Percentiles rank a stretch among this genome's conserved stretches.
These are phyloP conservation scores for Dactylellina drechsleri DNA, from an alignment of 2,329 filamentous ascomycete species.

Conservation along the genomic window DNA sequence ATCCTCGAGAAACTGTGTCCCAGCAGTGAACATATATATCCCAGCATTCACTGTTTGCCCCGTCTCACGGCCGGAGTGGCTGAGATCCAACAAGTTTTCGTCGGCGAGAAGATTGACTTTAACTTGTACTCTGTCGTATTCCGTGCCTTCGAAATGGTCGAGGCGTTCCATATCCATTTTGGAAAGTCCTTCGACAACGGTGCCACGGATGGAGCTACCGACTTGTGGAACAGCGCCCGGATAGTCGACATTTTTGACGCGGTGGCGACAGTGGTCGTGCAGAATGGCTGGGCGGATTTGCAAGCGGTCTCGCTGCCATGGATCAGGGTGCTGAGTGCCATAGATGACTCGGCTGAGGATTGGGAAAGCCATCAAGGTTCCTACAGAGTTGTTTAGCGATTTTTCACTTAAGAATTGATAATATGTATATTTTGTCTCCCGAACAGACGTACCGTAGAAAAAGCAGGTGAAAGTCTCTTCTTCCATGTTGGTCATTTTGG, in stretches of 20 bases:
- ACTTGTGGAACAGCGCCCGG: slow-evolving; percentile 75
- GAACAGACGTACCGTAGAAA: slow-evolving; percentile 69
- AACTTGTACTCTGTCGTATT: slow-evolving; percentile 72
- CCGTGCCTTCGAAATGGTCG: slow-evolving; percentile 81
- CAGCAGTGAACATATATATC: slow-evolving; percentile 72
- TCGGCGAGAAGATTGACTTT: slow-evolving; percentile 62
- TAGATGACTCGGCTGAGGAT: slow-evolving; percentile 89
- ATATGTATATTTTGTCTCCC: too few relatives aligned
- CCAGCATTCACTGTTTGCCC: slow-evolving; percentile 68
- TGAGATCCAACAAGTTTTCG: slow-evolving; percentile 61
- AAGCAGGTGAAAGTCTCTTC: slow-evolving; percentile 69
- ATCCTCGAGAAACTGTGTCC: slow-evolving; percentile 70
- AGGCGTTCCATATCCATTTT: slow-evolving; percentile 78
- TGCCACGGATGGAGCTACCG: slow-evolving; percentile 74
- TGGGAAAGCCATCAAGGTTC: slow-evolving; percentile 81
- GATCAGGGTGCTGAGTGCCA: slow-evolving; percentile 67
- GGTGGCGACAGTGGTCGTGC: slow-evolving; percentile 74
- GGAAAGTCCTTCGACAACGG: slow-evolving; percentile 80
- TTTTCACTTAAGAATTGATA: too few relatives aligned
- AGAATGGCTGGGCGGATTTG: slow-evolving; percentile 80
- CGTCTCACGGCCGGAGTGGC: slow-evolving; percentile 57
- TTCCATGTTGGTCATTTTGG: slow-evolving; percentile 53
- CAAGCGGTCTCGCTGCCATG: slow-evolving; percentile 67
- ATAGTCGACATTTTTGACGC: slow-evolving; percentile 78
- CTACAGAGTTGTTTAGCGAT: slow-evolving; percentile 57